Percentiles rank a stretch among this genome's conserved stretches.
These are phyloP conservation scores for Melastoma malabathricum DNA, from an alignment of 345 rosid species.

Conservation along the genomic window DNA sequence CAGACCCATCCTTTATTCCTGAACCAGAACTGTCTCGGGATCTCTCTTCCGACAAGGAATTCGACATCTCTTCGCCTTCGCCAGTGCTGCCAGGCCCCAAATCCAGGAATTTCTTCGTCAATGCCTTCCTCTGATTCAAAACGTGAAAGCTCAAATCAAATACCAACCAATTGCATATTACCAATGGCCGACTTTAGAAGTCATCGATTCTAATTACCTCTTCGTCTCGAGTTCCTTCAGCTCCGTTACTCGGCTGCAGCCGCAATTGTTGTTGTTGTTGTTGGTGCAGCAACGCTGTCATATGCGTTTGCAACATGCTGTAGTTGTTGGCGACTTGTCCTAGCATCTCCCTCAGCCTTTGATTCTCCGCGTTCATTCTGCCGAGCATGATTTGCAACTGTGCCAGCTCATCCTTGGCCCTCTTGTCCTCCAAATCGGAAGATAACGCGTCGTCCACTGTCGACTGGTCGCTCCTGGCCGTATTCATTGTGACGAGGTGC, in stretches of 20 bases:
- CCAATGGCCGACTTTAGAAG: not conserved
- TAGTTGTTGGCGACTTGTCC: slow-evolving; percentile 56
- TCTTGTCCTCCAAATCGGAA: slow-evolving; percentile 39
- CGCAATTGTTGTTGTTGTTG: slow-evolving; percentile 30
- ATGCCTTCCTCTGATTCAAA: slow-evolving; percentile 12
- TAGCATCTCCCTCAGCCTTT: slow-evolving; percentile 61
- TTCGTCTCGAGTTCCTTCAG: slow-evolving; percentile 15
- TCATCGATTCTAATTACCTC: slow-evolving; percentile 17
- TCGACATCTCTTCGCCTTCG: slow-evolving; percentile 27
- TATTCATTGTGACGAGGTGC: slow-evolving; percentile 57
- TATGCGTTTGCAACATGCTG: slow-evolving; percentile 54
- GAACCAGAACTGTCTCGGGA: slow-evolving; percentile 45
- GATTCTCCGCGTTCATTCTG: slow-evolving; percentile 60
- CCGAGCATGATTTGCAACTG: slow-evolving; percentile 58
- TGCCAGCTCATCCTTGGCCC: slow-evolving; percentile 41
- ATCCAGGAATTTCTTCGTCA: slow-evolving; percentile 60
- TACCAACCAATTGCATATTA: not conserved
- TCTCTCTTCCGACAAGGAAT: slow-evolving; percentile 70
- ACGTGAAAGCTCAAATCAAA: not conserved
- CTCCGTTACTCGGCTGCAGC: slow-evolving; percentile 14
- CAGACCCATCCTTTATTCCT: slow-evolving; percentile 4
- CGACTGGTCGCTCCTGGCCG: slow-evolving; percentile 60
- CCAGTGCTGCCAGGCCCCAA: slow-evolving; percentile 26
- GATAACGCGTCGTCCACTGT: slow-evolving; percentile 67
- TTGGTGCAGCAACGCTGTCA: slow-evolving; percentile 38